A percentile compares a stretch with the other conserved stretches of the same genome.
These are phyloP conservation scores for Serendipita vermifera DNA, from an alignment of 768 basidiomycete genomes.

Conservation along the genomic window DNA sequence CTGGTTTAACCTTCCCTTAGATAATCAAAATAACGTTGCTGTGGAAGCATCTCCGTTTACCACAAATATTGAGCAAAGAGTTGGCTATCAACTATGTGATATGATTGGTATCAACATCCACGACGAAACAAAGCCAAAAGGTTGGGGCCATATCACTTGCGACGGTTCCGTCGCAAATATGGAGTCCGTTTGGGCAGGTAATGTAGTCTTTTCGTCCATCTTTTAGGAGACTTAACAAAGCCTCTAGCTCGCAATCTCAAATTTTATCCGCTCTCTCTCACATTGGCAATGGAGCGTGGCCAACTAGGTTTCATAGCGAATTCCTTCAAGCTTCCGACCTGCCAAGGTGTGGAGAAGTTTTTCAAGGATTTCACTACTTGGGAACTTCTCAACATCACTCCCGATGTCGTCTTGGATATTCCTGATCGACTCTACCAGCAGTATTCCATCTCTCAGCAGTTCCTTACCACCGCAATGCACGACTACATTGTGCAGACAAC, in stretches of 20 bases:
- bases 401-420: slow-evolving; percentile 26
- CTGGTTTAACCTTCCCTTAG: slow-evolving; percentile 13
- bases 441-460: slow-evolving; percentile 26
- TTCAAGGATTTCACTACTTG: slow-evolving; percentile 25
- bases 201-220: neutral
- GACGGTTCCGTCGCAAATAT: slow-evolving; percentile 36
- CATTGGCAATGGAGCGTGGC: slow-evolving; percentile 22
- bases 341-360: slow-evolving; percentile 18
- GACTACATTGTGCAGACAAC: slow-evolving; percentile 27
- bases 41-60: slow-evolving; percentile 31
- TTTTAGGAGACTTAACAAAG: slow-evolving; percentile 4
- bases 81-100: slow-evolving; percentile 29
- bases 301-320: slow-evolving; percentile 24
- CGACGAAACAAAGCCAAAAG: slow-evolving; percentile 13
- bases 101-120: slow-evolving; percentile 28
- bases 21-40: slow-evolving; percentile 36
- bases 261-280: slow-evolving; percentile 32
- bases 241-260: slow-evolving; percentile 34
- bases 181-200: slow-evolving; percentile 35
- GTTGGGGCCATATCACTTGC: slow-evolving; percentile 35
- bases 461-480: slow-evolving; percentile 23
- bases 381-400: slow-evolving; percentile 32
- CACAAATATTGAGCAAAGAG: slow-evolving; percentile 27
- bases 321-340: slow-evolving; percentile 24
- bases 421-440: slow-evolving; percentile 24